Conservation (phyloP, 2,329 filamentous ascomycete genomes). For the Fusarium marasasianum region DNA sequence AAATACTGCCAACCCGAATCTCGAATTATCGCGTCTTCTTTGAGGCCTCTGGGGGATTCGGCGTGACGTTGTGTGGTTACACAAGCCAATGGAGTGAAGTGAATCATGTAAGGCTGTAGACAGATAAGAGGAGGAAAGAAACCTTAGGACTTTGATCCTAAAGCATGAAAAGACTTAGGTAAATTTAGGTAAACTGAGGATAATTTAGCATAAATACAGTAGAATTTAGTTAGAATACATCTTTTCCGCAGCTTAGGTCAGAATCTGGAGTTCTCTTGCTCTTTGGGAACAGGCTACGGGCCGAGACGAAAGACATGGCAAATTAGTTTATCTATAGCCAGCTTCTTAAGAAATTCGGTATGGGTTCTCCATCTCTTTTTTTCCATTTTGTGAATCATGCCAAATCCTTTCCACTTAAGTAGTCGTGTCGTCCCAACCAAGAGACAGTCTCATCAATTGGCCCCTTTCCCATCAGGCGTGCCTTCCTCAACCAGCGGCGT, state of each 20-base stretch:
- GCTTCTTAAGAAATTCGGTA: background rate
- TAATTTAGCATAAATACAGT: background rate
- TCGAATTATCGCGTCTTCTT: fast-evolving
- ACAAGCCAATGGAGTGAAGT: background rate
- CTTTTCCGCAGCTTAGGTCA: fast-evolving
- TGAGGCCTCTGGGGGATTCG: fast-evolving
- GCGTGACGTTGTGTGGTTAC: background rate
- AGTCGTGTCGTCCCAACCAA: fast-evolving
- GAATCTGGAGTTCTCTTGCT: background rate
- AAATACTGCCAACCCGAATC: fast-evolving
- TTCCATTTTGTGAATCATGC: fast-evolving
- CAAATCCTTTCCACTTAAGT: fast-evolving
- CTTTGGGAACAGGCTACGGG: background rate
- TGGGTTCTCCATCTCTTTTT: background rate
- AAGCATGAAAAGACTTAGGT: background rate
- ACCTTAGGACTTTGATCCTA: background rate
- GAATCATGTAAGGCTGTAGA: background rate
- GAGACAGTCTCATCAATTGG: background rate
- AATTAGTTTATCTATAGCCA: background rate
- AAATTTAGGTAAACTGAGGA: background rate
- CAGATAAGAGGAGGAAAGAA: fast-evolving
- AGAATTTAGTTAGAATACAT: fast-evolving
- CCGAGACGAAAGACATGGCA: background rate
- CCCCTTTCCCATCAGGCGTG: background rate
- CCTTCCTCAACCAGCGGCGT: background rate